Evolutionary conservation across 2,329 filamentous ascomycete genomes (phyloP), one percentile per base, ranked within the genome.

Genomic region (Periconia sp.): DNA sequence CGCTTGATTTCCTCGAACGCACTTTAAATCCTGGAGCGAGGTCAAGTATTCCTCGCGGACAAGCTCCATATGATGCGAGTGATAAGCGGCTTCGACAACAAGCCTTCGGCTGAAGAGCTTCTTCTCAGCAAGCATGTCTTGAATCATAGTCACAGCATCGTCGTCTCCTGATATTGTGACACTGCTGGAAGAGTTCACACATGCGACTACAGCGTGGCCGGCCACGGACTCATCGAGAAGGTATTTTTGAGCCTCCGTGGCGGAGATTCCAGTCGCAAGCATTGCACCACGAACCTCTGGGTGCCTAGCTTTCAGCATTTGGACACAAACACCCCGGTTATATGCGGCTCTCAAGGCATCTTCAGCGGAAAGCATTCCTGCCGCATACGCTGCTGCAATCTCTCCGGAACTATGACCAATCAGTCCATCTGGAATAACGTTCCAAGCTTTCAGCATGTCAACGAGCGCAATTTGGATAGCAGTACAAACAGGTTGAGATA

Each of bases 161-260:
- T 45, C 47, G 52, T 78, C 72, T 1, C 78, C 77, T 14, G 75
- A 77, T 1, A 79, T 41, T 0, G 77, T 80, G 2, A 78, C 58
- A 44, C 69, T 75, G 0, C 56, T 45, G 0, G 74, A 67, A 7
- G 68, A 47, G 58, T 80, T 80, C 40, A 61, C 55, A 35, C 59
- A 62, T 20, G 55, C 31, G 30, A 27, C 20, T 14, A 41, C 19
- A 20, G 19, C 46, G 7, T 10, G 20, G 17, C 11, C 18, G 7
- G 6, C 13, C 2, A 11, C 11, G 8, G 31, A 15, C 23, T 11
- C 7, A 15, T 20, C 37, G 45, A 23, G 18, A 11, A 52, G 23
- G 35, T 52, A 44, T 1, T 20, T 10, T 17, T 23, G 8, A 1
- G 35, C 17, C 18, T 52, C 37, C 8, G 19, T 20, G 15, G 47